phyloP scores from a whole-genome alignment of 2,329 filamentous ascomycete species.

The Hymenotorrendiella dingleyae region DNA sequence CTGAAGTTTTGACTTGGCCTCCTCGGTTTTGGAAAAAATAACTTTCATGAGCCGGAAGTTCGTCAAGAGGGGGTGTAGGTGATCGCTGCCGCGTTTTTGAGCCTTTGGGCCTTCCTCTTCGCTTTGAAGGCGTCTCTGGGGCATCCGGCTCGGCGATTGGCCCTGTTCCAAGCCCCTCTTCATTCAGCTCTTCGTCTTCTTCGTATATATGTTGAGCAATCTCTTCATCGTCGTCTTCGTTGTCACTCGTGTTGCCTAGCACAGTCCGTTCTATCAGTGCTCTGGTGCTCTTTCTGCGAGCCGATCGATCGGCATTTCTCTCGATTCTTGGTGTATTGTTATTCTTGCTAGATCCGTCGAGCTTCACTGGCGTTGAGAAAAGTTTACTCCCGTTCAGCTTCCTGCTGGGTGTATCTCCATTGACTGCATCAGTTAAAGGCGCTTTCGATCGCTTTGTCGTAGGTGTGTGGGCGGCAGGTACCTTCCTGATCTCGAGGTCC shows the following conservation, averaged over 20 bases:
- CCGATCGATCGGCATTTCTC: constrained; percentile 67
- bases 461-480: neutral
- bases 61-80: constrained; percentile 61
- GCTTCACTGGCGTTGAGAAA: constrained; percentile 28
- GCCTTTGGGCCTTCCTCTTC: constrained; percentile 39
- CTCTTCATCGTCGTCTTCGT: constrained; percentile 63
- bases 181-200: constrained; percentile 45
- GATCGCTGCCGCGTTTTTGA: constrained; percentile 48
- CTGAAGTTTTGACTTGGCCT: constrained; percentile 75
- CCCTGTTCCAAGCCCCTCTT: constrained; percentile 26
- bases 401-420: constrained; percentile 19
- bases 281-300: constrained; percentile 76
- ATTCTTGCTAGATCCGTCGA: constrained; percentile 7
- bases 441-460: constrained; percentile 2
- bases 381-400: constrained; percentile 19
- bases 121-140: constrained; percentile 46
- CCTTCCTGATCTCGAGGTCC: neutral
- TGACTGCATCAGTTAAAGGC: neutral
- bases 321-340: constrained; percentile 24
- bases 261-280: constrained; percentile 68
- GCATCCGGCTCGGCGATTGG: constrained; percentile 29
- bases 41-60: constrained; percentile 80
- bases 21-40: constrained; percentile 92
- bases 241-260: constrained; percentile 58
- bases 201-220: constrained; percentile 65